Evolutionary conservation across 1,284 basidiomycete species (phyloP).

Genomic region (Schizopora paradoxa): DNA sequence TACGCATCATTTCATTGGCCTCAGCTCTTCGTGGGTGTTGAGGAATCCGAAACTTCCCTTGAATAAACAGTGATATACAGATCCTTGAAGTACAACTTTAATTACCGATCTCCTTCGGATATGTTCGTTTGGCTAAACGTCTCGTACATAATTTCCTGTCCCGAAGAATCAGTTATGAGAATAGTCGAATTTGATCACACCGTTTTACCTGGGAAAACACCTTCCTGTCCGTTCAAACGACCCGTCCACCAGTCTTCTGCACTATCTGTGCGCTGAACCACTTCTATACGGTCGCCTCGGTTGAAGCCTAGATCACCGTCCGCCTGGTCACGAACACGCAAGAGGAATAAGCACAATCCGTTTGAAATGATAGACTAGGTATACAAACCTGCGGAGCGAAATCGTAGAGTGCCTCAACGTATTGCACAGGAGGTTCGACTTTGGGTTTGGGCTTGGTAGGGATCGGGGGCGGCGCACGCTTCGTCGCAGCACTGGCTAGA

Average conservation of each 20-base stretch:
- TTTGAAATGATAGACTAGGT: conserved; percentile 8
- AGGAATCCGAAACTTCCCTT: too few species aligned
- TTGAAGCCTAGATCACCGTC: conserved; percentile 92
- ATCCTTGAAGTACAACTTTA: too few species aligned
- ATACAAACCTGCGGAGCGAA: conserved; percentile 73
- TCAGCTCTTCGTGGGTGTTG: too few species aligned
- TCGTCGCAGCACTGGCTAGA: conserved; percentile 52
- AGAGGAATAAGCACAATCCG: too few species aligned
- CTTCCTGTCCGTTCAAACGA: conserved; percentile 75
- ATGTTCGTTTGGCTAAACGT: conserved; percentile 17
- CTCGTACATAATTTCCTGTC: conserved; percentile 36
- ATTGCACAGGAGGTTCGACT: conserved; percentile 51
- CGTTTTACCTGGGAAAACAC: conserved; percentile 88
- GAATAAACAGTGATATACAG: too few species aligned
- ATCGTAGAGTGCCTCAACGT: conserved; percentile 94
- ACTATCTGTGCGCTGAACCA: conserved; percentile 80
- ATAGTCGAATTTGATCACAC: neutral
- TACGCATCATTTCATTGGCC: too few species aligned
- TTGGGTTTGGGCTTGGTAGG: conserved; percentile 77
- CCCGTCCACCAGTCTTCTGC: conserved; percentile 99
- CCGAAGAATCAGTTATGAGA: neutral
- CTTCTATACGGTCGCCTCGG: conserved; percentile 90
- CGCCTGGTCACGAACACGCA: conserved; percentile 45
- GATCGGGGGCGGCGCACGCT: conserved; percentile 83
- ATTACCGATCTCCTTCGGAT: too few species aligned